Evolutionary conservation across 441 rosid species (phyloP).

Genomic region (Croton setiger): DNA sequence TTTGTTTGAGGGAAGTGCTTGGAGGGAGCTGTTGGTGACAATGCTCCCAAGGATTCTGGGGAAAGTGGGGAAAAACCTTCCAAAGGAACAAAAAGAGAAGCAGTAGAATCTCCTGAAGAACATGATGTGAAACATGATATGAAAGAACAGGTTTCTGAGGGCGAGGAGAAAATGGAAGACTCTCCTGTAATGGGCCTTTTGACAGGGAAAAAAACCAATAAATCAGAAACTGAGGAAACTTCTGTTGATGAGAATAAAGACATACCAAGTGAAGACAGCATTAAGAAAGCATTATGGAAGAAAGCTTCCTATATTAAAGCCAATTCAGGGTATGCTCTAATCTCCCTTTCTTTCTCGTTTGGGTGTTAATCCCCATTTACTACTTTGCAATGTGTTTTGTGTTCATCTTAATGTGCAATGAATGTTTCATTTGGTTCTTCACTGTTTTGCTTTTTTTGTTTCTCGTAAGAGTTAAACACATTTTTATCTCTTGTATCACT

Average conservation of each 20-base stretch:
- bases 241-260: conserved; percentile 34
- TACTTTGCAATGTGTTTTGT: conserved; percentile 16
- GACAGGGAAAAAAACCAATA: conserved; percentile 36
- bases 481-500: conserved; percentile 15
- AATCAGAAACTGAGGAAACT: conserved; percentile 30
- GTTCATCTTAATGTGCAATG: neutral
- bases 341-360: conserved; percentile 10
- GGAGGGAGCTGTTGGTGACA: conserved; percentile 37
- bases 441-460: neutral
- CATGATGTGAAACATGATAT: conserved; percentile 34
- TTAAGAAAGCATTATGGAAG: conserved; percentile 55
- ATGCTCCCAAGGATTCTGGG: conserved; percentile 45
- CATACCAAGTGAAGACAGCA: conserved; percentile 42
- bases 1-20: conserved; percentile 42
- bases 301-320: conserved; percentile 57
- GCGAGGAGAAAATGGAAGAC: conserved; percentile 61
- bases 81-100: conserved; percentile 30
- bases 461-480: conserved; percentile 9
- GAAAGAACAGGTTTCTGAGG: conserved; percentile 43
- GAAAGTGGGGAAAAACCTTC: conserved; percentile 35
- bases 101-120: conserved; percentile 40
- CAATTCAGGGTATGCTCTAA: conserved; percentile 60
- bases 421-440: conserved; percentile 2
- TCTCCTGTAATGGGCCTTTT: conserved; percentile 79
- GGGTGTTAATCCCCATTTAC: conserved; percentile 1